These are phyloP conservation scores for Russula abietina DNA, from an alignment of 768 basidiomycete species.

Conservation along the genomic window DNA sequence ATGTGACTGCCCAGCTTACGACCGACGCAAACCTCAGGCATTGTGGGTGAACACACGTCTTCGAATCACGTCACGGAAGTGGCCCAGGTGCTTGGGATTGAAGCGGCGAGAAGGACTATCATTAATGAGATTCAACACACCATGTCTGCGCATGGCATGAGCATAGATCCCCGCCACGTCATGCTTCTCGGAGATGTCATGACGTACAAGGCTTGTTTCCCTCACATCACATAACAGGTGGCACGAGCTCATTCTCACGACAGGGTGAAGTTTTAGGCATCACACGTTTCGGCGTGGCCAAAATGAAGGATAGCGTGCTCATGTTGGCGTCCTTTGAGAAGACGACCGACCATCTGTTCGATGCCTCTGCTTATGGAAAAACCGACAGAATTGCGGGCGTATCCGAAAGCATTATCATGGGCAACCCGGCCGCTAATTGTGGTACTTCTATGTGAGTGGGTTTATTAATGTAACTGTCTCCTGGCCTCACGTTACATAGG, in stretches of 20 bases:
- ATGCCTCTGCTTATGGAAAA: conserved; percentile 94
- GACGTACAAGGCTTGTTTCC: conserved; percentile 79
- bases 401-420: conserved; percentile 99
- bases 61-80: conserved; percentile 98
- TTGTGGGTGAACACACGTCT: conserved; percentile 85
- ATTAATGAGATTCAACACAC: conserved; percentile 97
- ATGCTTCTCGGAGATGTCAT: conserved; percentile 98
- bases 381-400: conserved; percentile 93
- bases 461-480: background rate
- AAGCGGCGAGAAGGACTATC: conserved; percentile 90
- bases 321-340: conserved; percentile 99
- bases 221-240: background rate
- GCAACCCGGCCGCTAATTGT: conserved; percentile 88
- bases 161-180: conserved; percentile 96
- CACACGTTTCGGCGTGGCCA: conserved; percentile 97
- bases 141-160: conserved; percentile 97
- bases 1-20: background rate
- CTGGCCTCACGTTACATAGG: conserved; percentile 26
- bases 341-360: conserved; percentile 98
- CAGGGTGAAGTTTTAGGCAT: conserved; percentile 97
- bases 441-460: conserved; percentile 82
- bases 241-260: background rate
- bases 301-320: conserved; percentile 98
- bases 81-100: conserved; percentile 92
- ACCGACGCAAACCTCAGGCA: conserved; percentile 45